Conservation (phyloP, 805 yeast species). For the Candida odintsovae region DNA sequence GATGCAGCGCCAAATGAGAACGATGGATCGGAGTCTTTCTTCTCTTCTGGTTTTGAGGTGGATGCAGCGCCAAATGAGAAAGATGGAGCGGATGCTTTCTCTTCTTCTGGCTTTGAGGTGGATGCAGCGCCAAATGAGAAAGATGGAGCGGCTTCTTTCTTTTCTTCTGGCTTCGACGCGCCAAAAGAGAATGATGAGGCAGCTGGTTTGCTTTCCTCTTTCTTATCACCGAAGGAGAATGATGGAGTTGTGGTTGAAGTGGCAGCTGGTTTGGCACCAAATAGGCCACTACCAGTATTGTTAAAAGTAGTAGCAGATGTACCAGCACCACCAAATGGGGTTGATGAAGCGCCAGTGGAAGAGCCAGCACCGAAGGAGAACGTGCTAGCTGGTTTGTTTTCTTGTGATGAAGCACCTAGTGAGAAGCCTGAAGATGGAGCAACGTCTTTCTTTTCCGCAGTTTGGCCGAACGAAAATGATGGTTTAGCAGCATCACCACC, state of each 20-base stretch:
- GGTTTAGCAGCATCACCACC: constrained; percentile 3
- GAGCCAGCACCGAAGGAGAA: constrained; percentile 22
- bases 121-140: neutral
- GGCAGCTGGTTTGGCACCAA: constrained; percentile 9
- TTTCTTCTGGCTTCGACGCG: constrained; percentile 4
- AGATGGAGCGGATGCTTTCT: constrained; percentile 5
- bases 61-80: constrained; percentile 20
- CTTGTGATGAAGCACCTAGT: constrained; percentile 17
- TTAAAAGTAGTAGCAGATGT: neutral
- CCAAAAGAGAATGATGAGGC: constrained; percentile 10
- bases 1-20: constrained; percentile 13
- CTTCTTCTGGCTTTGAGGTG: constrained; percentile 1
- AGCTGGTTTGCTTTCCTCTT: constrained; percentile 8
- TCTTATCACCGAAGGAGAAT: constrained; percentile 21
- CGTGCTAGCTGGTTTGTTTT: constrained; percentile 11
- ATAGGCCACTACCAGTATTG: constrained; percentile 1
- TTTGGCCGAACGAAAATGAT: neutral
- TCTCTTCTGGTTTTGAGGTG: constrained; percentile 7
- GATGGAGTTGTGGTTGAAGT: constrained; percentile 5
- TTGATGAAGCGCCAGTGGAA: neutral
- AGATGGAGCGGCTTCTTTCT: constrained; percentile 8
- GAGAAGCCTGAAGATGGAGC: constrained; percentile 18
- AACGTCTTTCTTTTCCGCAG: constrained; percentile 10
- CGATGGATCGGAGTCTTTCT: constrained; percentile 10
- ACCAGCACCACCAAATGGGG: neutral